A percentile compares a stretch with the other conserved stretches of the same genome.
These are phyloP conservation scores for Ustilago sp. DNA, from an alignment of 1,284 basidiomycete genomes.

Conservation along the genomic window DNA sequence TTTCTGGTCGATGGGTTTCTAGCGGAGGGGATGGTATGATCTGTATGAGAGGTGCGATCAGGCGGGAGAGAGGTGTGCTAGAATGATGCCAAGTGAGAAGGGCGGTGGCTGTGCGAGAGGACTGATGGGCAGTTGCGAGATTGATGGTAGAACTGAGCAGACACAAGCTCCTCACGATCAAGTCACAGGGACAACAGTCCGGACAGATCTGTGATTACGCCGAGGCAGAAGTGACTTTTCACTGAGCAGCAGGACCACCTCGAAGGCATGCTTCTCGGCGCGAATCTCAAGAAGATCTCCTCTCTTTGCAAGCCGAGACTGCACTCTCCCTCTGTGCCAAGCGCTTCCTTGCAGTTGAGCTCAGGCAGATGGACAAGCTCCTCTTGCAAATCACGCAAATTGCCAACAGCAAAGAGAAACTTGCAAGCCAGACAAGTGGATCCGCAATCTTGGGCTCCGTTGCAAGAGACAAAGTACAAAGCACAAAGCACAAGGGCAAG, in stretches of 20 bases:
- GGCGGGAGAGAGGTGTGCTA: background rate
- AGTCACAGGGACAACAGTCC: background rate
- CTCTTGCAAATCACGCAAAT: no score
- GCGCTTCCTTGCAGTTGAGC: background rate
- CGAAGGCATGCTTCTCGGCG: background rate
- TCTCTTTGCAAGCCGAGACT: background rate
- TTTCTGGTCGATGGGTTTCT: no score
- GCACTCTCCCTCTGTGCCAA: background rate
- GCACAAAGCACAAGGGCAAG: background rate
- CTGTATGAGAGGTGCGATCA: background rate
- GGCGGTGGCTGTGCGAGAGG: background rate
- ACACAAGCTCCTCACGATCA: conserved; percentile 1
- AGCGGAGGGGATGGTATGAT: background rate
- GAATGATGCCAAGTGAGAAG: background rate
- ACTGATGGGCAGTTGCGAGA: background rate
- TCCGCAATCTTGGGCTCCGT: background rate
- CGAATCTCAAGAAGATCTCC: background rate
- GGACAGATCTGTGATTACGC: background rate
- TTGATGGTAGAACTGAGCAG: background rate
- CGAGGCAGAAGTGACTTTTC: background rate
- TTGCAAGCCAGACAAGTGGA: background rate
- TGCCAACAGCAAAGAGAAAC: background rate
- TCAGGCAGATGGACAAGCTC: no score
- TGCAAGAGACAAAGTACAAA: background rate
- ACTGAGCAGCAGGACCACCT: background rate